These are phyloP conservation scores for Kwoniella mangroviensis DNA, from an alignment of 768 basidiomycete species.

Conservation along the genomic window DNA sequence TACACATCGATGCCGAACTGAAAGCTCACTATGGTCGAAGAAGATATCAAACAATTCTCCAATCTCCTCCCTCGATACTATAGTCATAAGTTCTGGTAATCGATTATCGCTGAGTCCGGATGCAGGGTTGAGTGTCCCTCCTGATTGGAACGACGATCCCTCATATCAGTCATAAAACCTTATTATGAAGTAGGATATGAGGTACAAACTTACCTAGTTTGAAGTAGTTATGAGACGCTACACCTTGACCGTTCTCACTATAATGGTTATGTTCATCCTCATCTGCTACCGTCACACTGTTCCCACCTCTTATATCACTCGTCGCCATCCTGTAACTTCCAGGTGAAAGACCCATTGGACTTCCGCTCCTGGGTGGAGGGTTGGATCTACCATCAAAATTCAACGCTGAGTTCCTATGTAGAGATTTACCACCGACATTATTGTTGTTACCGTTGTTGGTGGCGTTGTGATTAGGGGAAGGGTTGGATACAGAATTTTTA, in stretches of 20 bases:
- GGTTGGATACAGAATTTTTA: slow-evolving; percentile 1
- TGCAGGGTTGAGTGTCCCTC: slow-evolving; percentile 55
- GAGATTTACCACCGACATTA: slow-evolving; percentile 16
- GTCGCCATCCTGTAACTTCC: slow-evolving; percentile 39
- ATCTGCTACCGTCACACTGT: slow-evolving; percentile 15
- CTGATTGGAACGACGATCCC: not conserved
- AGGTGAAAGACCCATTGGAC: slow-evolving; percentile 26
- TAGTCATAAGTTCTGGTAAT: slow-evolving; percentile 90
- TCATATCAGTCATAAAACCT: not conserved
- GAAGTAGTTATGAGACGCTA: slow-evolving; percentile 89
- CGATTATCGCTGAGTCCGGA: slow-evolving; percentile 69
- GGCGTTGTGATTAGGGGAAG: not conserved
- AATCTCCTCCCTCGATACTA: slow-evolving; percentile 85
- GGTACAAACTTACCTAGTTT: slow-evolving; percentile 70
- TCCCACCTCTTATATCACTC: slow-evolving; percentile 58
- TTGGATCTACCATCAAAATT: slow-evolving; percentile 22
- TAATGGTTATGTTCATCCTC: slow-evolving; percentile 23
- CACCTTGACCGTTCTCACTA: slow-evolving; percentile 54
- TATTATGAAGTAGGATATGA: not conserved
- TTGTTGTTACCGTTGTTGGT: not conserved
- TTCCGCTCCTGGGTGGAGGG: slow-evolving; percentile 17
- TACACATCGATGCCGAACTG: slow-evolving; percentile 40
- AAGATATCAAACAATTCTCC: slow-evolving; percentile 83
- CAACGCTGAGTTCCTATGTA: slow-evolving; percentile 37
- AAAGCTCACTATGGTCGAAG: slow-evolving; percentile 50